Evolutionary conservation across 768 basidiomycete species (phyloP).

Genomic region (Cubamyces sp.): DNA sequence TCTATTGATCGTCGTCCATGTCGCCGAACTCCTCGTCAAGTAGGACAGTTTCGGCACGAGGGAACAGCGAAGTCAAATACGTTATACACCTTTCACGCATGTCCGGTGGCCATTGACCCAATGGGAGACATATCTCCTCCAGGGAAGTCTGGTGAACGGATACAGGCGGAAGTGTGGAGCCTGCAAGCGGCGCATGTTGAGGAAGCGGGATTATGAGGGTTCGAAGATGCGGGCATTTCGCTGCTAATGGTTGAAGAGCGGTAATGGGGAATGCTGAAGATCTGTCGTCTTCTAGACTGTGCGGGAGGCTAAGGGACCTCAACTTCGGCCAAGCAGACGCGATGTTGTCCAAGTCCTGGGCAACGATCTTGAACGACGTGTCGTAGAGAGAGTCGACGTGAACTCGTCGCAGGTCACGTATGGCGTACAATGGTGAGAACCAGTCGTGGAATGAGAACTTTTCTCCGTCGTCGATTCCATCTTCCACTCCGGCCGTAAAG

Average conservation of each 20-base stretch:
- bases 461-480: neutral
- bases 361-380: neutral
- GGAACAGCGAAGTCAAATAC: neutral
- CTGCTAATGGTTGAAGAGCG: slow-evolving; percentile 2
- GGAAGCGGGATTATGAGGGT: slow-evolving; percentile 5
- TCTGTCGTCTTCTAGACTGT: neutral
- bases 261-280: neutral
- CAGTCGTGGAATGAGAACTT: slow-evolving; percentile 1
- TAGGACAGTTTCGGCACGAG: neutral
- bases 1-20: neutral
- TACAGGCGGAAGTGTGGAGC: neutral
- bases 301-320: neutral
- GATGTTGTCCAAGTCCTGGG: slow-evolving; percentile 1
- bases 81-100: neutral
- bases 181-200: neutral
- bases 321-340: slow-evolving; percentile 8
- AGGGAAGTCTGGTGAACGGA: neutral
- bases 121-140: neutral
- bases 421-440: slow-evolving; percentile 9
- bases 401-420: neutral
- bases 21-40: neutral
- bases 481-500: neutral
- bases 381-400: neutral
- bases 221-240: slow-evolving; percentile 1
- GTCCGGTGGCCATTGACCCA: neutral